Evolutionary conservation across 768 basidiomycete species (phyloP), one percentile per base, ranked within the genome.

Genomic region (Kwoniella sp.): DNA sequence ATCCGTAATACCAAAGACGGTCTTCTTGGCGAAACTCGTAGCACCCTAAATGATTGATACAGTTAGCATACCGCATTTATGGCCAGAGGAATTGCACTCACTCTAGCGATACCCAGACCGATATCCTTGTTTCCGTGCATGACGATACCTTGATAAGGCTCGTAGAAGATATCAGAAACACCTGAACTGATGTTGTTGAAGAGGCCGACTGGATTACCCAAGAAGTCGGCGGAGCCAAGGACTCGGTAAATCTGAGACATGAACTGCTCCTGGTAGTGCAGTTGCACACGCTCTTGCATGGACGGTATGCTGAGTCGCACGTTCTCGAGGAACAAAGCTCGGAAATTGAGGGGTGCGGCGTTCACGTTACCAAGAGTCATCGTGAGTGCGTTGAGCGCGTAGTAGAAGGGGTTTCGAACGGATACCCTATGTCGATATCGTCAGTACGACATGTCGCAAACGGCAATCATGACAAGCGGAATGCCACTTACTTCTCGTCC

Each of bases 131-230:
- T 95, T 2, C 95, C 95, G 73, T 93, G 93, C 86, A 95, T 90
- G 61, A 99, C 90, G 30, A 94, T 90, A 34, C 94, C 94, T 63
- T 93, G 89, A 84, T 94, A 96, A 1, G 96, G 96, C 80, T 97
- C 95, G 71, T 98, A 96, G 84, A 99, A 98, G 71, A 98, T 94
- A 79, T 99, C 96, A 58, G 91, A 91, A 4, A 98, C 91, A 12
- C 96, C 96, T 29, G 93, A 96, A 76, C 92, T 95, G 76, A 99
- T 93, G 76, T 98, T 98, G 55, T 90, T 95, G 84, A 99, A 98
- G 50, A 99, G 85, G 11, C 96, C 96, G 51, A 98, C 93, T 3
- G 95, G 95, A 58, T 79, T 79, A 22, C 80, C 84, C 28, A 84
- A 67, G 82, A 98, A 95, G 82, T 98, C 95, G 0, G 94, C 96